Percentiles rank a stretch among this genome's conserved stretches.
Evolutionary conservation across 1,139 yeast genomes (phyloP).

Genomic region (Scheffersomyces parashehatae): DNA sequence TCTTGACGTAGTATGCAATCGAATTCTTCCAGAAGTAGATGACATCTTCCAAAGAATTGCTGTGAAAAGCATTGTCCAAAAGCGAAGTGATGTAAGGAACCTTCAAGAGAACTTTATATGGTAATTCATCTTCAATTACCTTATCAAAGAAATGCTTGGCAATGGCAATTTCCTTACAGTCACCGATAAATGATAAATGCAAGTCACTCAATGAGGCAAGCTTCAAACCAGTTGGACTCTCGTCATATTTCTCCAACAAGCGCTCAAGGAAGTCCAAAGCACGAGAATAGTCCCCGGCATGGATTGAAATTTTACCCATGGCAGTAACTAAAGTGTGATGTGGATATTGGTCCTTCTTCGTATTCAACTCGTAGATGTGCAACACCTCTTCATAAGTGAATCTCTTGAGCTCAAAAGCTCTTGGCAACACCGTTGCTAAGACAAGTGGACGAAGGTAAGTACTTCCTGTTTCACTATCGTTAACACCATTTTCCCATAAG

Average conservation of each 20-base stretch:
- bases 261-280: constrained; percentile 45
- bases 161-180: constrained; percentile 69
- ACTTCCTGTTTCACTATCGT: constrained; percentile 27
- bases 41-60: constrained; percentile 59
- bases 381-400: constrained; percentile 58
- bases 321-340: constrained; percentile 33
- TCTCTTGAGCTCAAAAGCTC: constrained; percentile 63
- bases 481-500: constrained; percentile 48
- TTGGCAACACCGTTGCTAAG: constrained; percentile 71
- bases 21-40: constrained; percentile 66
- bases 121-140: constrained; percentile 66
- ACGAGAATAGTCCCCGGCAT: constrained; percentile 39
- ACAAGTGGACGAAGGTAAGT: constrained; percentile 51
- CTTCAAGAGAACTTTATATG: constrained; percentile 70
- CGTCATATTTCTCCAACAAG: constrained; percentile 31
- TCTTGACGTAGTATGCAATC: constrained; percentile 52
- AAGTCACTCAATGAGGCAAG: constrained; percentile 50
- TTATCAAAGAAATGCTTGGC: constrained; percentile 75
- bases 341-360: constrained; percentile 18
- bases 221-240: constrained; percentile 8
- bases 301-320: constrained; percentile 43
- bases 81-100: constrained; percentile 74
- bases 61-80: constrained; percentile 61
- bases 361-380: constrained; percentile 38
- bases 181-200: constrained; percentile 80